phyloP scores from a whole-genome alignment of 768 basidiomycete species.

The Chalciporus piperatus region DNA sequence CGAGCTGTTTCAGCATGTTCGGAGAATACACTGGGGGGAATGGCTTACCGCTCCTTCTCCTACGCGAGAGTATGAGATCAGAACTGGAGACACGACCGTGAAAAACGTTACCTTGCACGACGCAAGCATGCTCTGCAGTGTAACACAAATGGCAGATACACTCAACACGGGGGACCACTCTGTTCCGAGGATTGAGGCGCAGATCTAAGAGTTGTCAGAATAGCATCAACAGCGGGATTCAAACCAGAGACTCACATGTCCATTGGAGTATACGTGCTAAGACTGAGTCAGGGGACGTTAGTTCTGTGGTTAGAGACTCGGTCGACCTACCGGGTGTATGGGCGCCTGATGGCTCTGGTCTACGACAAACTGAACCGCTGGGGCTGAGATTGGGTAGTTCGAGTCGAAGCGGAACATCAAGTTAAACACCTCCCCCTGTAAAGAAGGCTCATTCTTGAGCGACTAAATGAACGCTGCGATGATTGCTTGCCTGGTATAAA shows the following conservation, averaged over 20 bases:
- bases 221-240: conserved; percentile 7
- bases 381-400: conserved; percentile 83
- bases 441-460: conserved; percentile 1
- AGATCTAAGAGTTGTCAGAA: conserved; percentile 53
- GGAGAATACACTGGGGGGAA: not conserved
- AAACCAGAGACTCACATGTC: conserved; percentile 55
- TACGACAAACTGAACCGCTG: conserved; percentile 83
- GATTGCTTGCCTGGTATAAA: conserved; percentile 57
- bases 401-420: conserved; percentile 80
- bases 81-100: not conserved
- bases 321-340: conserved; percentile 65
- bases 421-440: conserved; percentile 70
- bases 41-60: conserved; percentile 62
- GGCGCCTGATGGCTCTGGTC: conserved; percentile 64
- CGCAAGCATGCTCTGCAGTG: conserved; percentile 89
- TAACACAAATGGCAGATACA: conserved; percentile 77
- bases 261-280: conserved; percentile 85
- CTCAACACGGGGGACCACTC: conserved; percentile 92
- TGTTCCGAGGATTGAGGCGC: conserved; percentile 83
- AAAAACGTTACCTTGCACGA: conserved; percentile 72
- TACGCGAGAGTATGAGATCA: conserved; percentile 21
- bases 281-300: conserved; percentile 11
- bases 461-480: not conserved
- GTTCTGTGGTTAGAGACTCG: not conserved
- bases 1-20: conserved; percentile 6